Conservation (phyloP, 495 filamentous ascomycete genomes). For the Daldinia vernicosa region DNA sequence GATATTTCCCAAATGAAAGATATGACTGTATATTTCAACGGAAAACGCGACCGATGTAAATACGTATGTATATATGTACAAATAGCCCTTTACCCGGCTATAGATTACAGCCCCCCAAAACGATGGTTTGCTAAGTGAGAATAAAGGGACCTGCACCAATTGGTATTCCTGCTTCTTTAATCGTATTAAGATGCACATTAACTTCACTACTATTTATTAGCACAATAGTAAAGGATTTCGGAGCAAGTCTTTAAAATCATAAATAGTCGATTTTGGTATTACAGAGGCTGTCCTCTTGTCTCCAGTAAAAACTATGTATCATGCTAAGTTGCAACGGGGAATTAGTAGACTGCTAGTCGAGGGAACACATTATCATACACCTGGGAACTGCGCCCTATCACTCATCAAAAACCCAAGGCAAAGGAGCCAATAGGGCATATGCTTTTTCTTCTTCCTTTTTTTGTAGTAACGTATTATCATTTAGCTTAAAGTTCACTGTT, state of each 20-base stretch:
- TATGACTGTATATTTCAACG: not conserved
- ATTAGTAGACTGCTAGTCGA: not conserved
- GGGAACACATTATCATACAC: not conserved
- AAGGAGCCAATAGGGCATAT: too few relatives aligned
- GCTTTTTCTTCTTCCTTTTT: not conserved
- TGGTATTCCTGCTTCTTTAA: too few relatives aligned
- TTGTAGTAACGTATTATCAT: not conserved
- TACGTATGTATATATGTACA: not conserved
- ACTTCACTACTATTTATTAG: not conserved
- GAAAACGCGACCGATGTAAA: not conserved
- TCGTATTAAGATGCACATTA: not conserved
- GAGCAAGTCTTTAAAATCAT: not conserved
- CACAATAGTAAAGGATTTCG: not conserved
- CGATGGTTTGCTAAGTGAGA: not conserved
- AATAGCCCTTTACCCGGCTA: not conserved
- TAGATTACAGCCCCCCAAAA: not conserved
- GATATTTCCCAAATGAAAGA: not conserved
- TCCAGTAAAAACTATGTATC: too few relatives aligned
- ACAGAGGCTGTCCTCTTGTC: too few relatives aligned
- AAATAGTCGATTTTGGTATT: not conserved
- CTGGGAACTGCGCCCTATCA: not conserved
- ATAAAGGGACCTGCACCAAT: not conserved
- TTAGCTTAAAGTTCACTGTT: slow-evolving; percentile 1
- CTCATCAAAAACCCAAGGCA: not conserved
- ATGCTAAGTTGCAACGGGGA: not conserved